Percentiles rank a stretch among this genome's conserved stretches.
Conservation (phyloP, 2,329 filamentous ascomycete genomes). For the Trichothecium sympodiale region DNA sequence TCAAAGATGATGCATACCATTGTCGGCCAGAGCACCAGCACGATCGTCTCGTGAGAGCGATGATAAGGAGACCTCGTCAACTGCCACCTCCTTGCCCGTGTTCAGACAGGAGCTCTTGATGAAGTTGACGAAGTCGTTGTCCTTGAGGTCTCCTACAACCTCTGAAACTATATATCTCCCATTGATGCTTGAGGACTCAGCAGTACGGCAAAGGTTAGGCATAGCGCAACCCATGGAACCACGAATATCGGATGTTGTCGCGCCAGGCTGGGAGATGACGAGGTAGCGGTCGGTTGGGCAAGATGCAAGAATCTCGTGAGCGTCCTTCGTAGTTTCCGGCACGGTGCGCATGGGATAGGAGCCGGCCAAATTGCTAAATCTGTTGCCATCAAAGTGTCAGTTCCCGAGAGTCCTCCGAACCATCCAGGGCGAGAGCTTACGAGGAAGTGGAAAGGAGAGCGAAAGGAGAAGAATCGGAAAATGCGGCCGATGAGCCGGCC, state of each 20-base stretch:
- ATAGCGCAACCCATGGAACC: conserved; percentile 33
- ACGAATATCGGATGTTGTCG: conserved; percentile 58
- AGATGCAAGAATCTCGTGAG: conserved; percentile 41
- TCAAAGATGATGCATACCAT: conserved; percentile 24
- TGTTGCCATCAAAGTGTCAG: conserved; percentile 7
- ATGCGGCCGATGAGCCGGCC: conserved; percentile 54
- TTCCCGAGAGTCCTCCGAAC: not conserved
- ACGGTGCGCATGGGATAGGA: conserved; percentile 38
- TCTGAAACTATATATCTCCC: conserved; percentile 41
- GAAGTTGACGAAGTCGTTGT: conserved; percentile 27
- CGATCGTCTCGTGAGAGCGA: conserved; percentile 27
- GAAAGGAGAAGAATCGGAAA: conserved; percentile 81
- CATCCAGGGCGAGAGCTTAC: conserved; percentile 39
- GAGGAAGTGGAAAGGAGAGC: conserved; percentile 74
- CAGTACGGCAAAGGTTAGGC: conserved; percentile 37
- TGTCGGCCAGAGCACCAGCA: conserved; percentile 32
- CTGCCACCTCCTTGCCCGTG: conserved; percentile 21
- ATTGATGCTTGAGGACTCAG: conserved; percentile 21
- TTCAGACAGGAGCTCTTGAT: conserved; percentile 35
- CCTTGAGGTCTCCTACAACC: conserved; percentile 39
- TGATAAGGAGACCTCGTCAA: conserved; percentile 24
- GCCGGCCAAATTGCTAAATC: conserved; percentile 18
- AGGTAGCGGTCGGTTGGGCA: conserved; percentile 72
- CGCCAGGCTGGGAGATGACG: conserved; percentile 65
- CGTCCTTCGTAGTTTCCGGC: conserved; percentile 28